Evolutionary conservation across 768 basidiomycete species (phyloP), one percentile per base, ranked within the genome.

Genomic region (Russula olivacea): DNA sequence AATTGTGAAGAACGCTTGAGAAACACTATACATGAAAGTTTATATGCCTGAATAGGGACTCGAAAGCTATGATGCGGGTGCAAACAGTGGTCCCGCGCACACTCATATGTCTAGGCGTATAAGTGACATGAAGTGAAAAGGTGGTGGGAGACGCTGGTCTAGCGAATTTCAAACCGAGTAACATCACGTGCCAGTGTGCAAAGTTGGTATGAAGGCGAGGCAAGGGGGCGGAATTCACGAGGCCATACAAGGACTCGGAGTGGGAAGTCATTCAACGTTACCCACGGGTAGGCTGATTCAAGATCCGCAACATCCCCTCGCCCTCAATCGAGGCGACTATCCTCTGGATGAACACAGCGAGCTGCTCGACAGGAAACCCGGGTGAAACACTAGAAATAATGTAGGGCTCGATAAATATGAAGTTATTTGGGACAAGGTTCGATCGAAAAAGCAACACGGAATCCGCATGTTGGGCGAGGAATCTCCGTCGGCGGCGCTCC

Each of bases 141-240:
- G 28, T 25, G 34, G 19, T 34, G 12, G 25, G 19, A 47, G 43
- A 40, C 43, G 40, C 51, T 48, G 6, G 15, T 61, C 19, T 23
- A 48, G 60, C 34, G 45, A 49, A 11, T 54, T 40, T 55, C 28
- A 32, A 48, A n/a, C 21, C 11, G 23, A 40, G 34, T 6, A 25
- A 15, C 34, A 23, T 5, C 19, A 43, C 1, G 53, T 15, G 36
- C 21, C n/a, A 5, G 19, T 28, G 15, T 21, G 50, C 25, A 49
- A 19, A n/a, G 25, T 36, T 21, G 15, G 32, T 10, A 55, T 55
- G 48, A 51, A 45, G 25, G 63, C 25, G 48, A 60, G 63, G 63
- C 48, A 30, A 53, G 21, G 47, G 63, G 49, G 48, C 48, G 21
- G 63, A 43, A 40, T 55, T 34, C 58, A 34, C 34, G 63, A 64